phyloP scores from a whole-genome alignment of 371 early-diverging fungal species.

The Fennellomyces sp. region DNA sequence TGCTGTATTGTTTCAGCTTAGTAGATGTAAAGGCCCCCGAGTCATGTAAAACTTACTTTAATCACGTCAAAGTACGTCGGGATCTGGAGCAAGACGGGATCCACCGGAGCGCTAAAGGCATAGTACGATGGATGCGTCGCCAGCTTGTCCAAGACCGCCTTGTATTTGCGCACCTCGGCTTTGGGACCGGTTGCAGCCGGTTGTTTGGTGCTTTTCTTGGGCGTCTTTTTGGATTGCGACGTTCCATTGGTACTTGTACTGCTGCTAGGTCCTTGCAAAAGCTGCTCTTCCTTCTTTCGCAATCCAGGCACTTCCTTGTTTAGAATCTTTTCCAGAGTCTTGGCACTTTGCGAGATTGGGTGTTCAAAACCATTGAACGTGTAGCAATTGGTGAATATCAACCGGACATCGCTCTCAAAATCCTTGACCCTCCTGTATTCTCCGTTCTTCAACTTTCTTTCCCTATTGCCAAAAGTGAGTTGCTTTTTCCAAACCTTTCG shows the following conservation, averaged over 20 bases:
- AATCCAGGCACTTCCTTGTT: constrained; percentile 48
- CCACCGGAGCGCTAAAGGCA: constrained; percentile 32
- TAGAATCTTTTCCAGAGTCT: constrained; percentile 50
- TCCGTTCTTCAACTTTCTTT: constrained; percentile 62
- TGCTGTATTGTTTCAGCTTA: too few species aligned
- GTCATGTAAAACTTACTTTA: constrained; percentile 43
- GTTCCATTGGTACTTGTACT: neutral
- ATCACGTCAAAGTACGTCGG: constrained; percentile 69
- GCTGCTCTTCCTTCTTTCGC: constrained; percentile 29
- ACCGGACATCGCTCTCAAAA: constrained; percentile 72
- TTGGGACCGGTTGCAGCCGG: constrained; percentile 1
- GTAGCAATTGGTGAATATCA: constrained; percentile 89
- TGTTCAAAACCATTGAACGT: constrained; percentile 83
- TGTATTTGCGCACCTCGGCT: constrained; percentile 34
- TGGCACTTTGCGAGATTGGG: constrained; percentile 66
- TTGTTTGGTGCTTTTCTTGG: neutral
- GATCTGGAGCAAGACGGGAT: constrained; percentile 20
- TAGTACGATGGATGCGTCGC: constrained; percentile 18
- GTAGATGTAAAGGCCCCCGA: constrained; percentile 72
- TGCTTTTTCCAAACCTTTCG: neutral
- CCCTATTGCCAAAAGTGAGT: constrained; percentile 55
- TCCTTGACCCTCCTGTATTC: constrained; percentile 59
- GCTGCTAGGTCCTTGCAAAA: constrained; percentile 2
- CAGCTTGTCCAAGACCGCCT: constrained; percentile 32
- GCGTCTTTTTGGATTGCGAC: neutral